Evolutionary conservation across 2,329 filamentous ascomycete genomes (phyloP).

Genomic region (Amylocarpus encephaloides): DNA sequence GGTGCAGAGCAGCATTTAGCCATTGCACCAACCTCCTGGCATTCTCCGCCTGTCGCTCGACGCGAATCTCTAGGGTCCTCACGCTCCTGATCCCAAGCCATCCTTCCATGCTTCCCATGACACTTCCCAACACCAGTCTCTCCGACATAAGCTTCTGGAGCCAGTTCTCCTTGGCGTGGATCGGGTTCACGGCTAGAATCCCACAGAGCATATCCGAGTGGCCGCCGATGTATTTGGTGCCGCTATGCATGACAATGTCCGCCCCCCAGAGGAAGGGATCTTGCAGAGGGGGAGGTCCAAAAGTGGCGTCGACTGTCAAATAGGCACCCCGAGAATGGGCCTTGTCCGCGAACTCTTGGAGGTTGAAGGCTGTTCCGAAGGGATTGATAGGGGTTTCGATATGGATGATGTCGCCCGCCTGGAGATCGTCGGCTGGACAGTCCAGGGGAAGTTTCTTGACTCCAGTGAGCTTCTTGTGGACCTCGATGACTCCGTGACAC

Average conservation of each 20-base stretch:
- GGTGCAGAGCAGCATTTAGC: slow-evolving; percentile 42
- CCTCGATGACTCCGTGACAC: slow-evolving; percentile 74
- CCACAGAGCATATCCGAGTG: slow-evolving; percentile 93
- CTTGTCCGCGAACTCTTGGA: slow-evolving; percentile 63
- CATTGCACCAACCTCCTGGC: slow-evolving; percentile 65
- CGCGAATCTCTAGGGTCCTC: slow-evolving; percentile 77
- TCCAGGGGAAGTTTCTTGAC: slow-evolving; percentile 67
- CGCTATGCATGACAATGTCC: slow-evolving; percentile 85
- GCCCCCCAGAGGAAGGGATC: slow-evolving; percentile 78
- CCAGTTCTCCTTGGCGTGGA: slow-evolving; percentile 47
- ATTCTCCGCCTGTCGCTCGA: slow-evolving; percentile 68
- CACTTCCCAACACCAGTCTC: slow-evolving; percentile 68
- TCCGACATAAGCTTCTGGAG: slow-evolving; percentile 57
- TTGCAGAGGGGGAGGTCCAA: slow-evolving; percentile 82
- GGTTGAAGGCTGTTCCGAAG: slow-evolving; percentile 70
- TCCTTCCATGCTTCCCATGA: slow-evolving; percentile 84
- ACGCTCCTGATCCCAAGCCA: slow-evolving; percentile 88
- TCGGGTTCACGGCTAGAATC: slow-evolving; percentile 61
- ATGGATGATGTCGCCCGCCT: slow-evolving; percentile 77
- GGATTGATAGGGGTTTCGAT: slow-evolving; percentile 94
- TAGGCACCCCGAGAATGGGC: slow-evolving; percentile 68
- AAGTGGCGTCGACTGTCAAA: slow-evolving; percentile 83
- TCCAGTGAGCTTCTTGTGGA: slow-evolving; percentile 70
- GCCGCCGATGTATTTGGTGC: slow-evolving; percentile 93
- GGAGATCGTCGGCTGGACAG: slow-evolving; percentile 58